A percentile compares a stretch with the other conserved stretches of the same genome.
These are phyloP conservation scores for Phycomyces nitens DNA, from an alignment of 192 early-diverging fungal species.

Conservation along the genomic window DNA sequence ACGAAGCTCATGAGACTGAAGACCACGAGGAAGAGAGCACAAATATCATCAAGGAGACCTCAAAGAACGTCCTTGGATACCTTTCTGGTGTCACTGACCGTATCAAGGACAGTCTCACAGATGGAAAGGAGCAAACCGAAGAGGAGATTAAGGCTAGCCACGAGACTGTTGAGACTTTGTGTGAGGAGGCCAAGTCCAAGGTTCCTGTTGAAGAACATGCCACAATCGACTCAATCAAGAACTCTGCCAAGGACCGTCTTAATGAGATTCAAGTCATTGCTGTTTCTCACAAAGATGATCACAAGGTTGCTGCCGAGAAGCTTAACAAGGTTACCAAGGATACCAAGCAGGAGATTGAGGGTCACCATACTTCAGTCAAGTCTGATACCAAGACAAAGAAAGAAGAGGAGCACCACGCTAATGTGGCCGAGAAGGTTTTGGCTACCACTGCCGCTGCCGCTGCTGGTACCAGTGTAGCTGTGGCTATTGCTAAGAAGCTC, in stretches of 20 bases:
- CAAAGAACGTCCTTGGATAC: slow-evolving; percentile 3
- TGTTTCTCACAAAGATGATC: slow-evolving; percentile 2
- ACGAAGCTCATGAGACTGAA: background rate
- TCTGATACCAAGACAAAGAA: slow-evolving; percentile 4
- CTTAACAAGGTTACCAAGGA: slow-evolving; percentile 14
- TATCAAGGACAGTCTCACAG: background rate
- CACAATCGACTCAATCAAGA: slow-evolving; percentile 5
- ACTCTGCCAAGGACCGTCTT: slow-evolving; percentile 11
- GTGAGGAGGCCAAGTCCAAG: slow-evolving; percentile 15
- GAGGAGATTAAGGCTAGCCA: slow-evolving; percentile 3
- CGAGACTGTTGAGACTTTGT: slow-evolving; percentile 4
- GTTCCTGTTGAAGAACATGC: slow-evolving; percentile 2
- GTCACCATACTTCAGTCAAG: background rate
- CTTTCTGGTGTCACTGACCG: slow-evolving; percentile 10
- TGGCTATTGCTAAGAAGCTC: slow-evolving; percentile 12
- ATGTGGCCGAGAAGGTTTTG: slow-evolving; percentile 14
- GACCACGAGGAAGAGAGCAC: background rate
- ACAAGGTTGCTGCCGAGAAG: slow-evolving; percentile 8
- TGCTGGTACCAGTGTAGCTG: slow-evolving; percentile 12
- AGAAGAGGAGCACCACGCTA: slow-evolving; percentile 7
- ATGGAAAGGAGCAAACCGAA: background rate
- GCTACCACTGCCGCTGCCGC: slow-evolving; percentile 15
- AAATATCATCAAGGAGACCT: slow-evolving; percentile 5
- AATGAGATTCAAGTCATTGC: slow-evolving; percentile 11
- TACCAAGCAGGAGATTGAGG: background rate